Percentiles rank a stretch among this genome's conserved stretches.
phyloP scores from a whole-genome alignment of 306 rosid genomes.

The Trifolium subterraneum region DNA sequence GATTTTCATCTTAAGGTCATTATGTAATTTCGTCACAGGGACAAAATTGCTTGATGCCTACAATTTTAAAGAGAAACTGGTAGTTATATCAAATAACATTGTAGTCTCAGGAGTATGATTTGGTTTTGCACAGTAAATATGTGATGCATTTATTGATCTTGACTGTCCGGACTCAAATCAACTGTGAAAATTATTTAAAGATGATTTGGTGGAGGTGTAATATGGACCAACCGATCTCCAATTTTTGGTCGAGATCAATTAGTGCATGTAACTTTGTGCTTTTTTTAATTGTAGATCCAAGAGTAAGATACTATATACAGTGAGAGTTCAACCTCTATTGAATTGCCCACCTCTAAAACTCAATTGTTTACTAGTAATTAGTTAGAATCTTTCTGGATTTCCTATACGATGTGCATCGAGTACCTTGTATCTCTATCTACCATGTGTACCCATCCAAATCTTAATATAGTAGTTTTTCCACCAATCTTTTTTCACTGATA shows the following conservation, averaged over 20 bases:
- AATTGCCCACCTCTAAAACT: neutral
- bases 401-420: constrained; percentile 26
- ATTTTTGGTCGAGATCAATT: neutral
- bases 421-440: neutral
- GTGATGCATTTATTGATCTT: neutral
- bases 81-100: neutral
- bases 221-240: neutral
- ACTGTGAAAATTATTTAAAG: neutral
- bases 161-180: neutral
- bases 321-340: constrained; percentile 24
- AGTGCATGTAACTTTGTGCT: no score
- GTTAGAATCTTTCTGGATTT: constrained; percentile 22
- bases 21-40: neutral
- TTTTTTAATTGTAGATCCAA: neutral
- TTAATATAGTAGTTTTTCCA: constrained; percentile 24
- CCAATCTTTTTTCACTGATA: constrained; percentile 20
- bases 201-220: neutral
- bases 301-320: constrained; percentile 2
- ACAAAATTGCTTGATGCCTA: neutral
- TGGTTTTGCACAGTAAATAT: neutral
- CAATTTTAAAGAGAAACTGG: neutral
- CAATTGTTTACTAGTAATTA: neutral
- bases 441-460: neutral
- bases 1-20: neutral
- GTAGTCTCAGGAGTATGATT: neutral